These are phyloP conservation scores for Edaphochlamys debaryana DNA, from an alignment of 139 green algal species.

Conservation along the genomic window DNA sequence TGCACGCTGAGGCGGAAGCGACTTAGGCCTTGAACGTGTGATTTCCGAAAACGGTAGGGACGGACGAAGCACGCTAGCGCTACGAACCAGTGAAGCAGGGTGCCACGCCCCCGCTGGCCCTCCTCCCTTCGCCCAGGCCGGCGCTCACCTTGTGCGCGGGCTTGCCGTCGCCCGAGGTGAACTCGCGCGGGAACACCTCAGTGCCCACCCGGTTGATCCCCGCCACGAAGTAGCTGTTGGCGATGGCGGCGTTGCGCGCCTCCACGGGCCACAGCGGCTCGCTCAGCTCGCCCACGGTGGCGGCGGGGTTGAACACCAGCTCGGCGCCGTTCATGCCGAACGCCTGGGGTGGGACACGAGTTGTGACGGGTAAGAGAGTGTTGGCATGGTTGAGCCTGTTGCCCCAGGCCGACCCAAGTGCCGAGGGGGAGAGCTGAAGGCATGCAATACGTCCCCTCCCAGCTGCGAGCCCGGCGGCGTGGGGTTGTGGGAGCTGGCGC, in stretches of 20 bases:
- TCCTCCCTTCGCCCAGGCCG: no score
- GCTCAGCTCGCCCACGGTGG: slow-evolving; percentile 90
- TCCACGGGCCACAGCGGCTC: slow-evolving; percentile 92
- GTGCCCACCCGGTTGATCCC: slow-evolving; percentile 93
- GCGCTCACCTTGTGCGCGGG: slow-evolving; percentile 84
- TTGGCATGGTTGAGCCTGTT: background rate
- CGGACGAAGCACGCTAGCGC: no score
- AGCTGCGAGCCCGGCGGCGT: no score
- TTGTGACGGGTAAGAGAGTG: background rate
- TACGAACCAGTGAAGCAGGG: no score
- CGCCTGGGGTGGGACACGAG: slow-evolving; percentile 53
- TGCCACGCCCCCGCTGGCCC: no score
- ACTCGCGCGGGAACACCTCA: slow-evolving; percentile 93
- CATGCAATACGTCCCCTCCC: no score
- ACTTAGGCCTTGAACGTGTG: no score
- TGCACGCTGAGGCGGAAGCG: no score
- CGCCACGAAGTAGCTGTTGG: slow-evolving; percentile 69
- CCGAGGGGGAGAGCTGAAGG: no score
- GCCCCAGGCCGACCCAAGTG: no score
- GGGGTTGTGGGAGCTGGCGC: no score
- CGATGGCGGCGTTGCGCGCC: slow-evolving; percentile 90
- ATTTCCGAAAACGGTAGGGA: no score
- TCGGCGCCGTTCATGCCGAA: slow-evolving; percentile 98
- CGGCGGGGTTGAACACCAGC: slow-evolving; percentile 97
- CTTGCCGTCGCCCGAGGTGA: slow-evolving; percentile 93